Evolutionary conservation across 331 rosid species (phyloP).

Genomic region (Saraca asoca): DNA sequence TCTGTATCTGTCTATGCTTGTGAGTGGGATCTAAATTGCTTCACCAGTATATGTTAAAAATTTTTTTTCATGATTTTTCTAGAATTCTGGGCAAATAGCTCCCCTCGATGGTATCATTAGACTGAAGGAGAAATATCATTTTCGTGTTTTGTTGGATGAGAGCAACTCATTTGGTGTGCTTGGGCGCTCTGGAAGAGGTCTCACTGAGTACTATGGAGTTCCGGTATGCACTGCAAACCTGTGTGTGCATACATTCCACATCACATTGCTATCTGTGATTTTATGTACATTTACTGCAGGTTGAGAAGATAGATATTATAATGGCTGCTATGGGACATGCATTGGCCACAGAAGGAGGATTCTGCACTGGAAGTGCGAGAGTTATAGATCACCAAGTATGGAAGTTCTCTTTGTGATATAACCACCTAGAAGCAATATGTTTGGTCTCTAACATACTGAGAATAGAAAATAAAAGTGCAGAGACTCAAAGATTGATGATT

Average conservation of each 20-base stretch:
- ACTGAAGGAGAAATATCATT: conserved; percentile 82
- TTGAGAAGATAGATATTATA: conserved; percentile 84
- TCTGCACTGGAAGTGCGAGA: conserved; percentile 93
- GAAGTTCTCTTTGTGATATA: conserved; percentile 31
- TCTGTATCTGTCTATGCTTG: conserved; percentile 1
- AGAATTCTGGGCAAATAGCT: conserved; percentile 98
- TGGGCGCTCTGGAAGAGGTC: conserved; percentile 93
- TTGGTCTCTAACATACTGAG: conserved; percentile 8
- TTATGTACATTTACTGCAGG: conserved; percentile 54
- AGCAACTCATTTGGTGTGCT: conserved; percentile 98
- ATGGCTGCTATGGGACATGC: conserved; percentile 99
- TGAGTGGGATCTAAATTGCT: conserved; percentile 11
- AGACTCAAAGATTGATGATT: conserved; percentile 20
- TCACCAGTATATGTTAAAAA: background rate
- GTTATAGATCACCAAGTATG: conserved; percentile 96
- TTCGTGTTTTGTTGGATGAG: conserved; percentile 93
- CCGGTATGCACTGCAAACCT: conserved; percentile 53
- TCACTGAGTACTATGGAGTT: conserved; percentile 73
- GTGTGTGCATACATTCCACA: conserved; percentile 23
- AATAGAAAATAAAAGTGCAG: conserved; percentile 1
- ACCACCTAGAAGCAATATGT: conserved; percentile 4
- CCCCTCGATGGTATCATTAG: conserved; percentile 82
- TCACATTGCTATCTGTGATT: conserved; percentile 37
- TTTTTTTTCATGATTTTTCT: conserved; percentile 21
- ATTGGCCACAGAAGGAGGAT: conserved; percentile 96